These are phyloP conservation scores for Eucalyptus curtisii DNA, from an alignment of 345 rosid species.

Conservation along the genomic window DNA sequence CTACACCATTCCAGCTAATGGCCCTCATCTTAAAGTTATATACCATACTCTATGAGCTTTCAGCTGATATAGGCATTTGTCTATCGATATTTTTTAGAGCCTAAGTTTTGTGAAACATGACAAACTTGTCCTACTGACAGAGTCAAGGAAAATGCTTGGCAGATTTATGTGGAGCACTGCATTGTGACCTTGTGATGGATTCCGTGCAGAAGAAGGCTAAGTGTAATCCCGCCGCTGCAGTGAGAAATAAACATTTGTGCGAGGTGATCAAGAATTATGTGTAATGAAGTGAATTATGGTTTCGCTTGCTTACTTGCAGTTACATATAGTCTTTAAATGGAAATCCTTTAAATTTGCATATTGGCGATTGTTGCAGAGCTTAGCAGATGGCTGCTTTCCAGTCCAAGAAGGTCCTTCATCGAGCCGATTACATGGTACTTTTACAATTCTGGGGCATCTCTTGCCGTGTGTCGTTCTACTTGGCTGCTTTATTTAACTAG, in stretches of 20 bases:
- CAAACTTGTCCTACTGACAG: slow-evolving; percentile 24
- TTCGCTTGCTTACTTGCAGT: neutral
- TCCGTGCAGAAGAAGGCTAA: slow-evolving; percentile 27
- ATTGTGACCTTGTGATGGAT: slow-evolving; percentile 49
- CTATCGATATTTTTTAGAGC: neutral
- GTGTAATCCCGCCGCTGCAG: slow-evolving; percentile 73
- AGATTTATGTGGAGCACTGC: slow-evolving; percentile 70
- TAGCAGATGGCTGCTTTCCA: slow-evolving; percentile 37
- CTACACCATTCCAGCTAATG: neutral
- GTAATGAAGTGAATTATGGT: neutral
- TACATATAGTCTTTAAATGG: neutral
- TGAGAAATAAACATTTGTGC: slow-evolving; percentile 58
- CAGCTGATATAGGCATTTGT: neutral
- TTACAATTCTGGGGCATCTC: neutral
- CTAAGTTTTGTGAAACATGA: neutral
- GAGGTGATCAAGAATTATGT: slow-evolving; percentile 30
- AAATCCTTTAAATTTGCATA: neutral
- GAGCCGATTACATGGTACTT: slow-evolving; percentile 62
- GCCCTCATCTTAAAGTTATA: neutral
- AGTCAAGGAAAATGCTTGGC: slow-evolving; percentile 60
- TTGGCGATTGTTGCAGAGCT: slow-evolving; percentile 12
- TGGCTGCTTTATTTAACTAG: neutral
- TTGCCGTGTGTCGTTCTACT: neutral
- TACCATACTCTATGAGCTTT: neutral
- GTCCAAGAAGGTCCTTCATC: slow-evolving; percentile 53